A percentile compares a stretch with the other conserved stretches of the same genome.
Conservation (phyloP, 306 rosid species). For the Cucumis hystrix region DNA sequence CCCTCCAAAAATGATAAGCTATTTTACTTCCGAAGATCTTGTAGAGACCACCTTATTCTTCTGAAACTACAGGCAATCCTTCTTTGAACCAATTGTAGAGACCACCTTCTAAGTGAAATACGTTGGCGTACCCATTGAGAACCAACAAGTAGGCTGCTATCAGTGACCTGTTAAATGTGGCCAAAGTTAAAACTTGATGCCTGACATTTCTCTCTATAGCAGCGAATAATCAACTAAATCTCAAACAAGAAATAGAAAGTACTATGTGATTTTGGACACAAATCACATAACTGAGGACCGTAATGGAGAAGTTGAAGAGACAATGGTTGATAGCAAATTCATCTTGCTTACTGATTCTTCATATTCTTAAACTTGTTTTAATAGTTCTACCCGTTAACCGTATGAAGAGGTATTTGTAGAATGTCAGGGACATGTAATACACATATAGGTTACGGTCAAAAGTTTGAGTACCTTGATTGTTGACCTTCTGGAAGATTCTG, state of each 20-base stretch:
- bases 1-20: neutral
- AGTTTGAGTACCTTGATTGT: constrained; percentile 59
- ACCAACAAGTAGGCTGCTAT: constrained; percentile 95
- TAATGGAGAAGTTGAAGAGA: neutral
- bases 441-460: neutral
- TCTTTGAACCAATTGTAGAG: constrained; percentile 75
- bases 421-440: neutral
- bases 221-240: no score
- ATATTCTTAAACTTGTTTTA: neutral
- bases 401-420: neutral
- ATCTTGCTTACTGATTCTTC: neutral
- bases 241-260: no score
- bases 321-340: neutral
- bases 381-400: neutral
- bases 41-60: constrained; percentile 19
- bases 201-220: neutral
- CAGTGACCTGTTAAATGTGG: constrained; percentile 48
- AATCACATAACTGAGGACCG: neutral
- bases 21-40: neutral
- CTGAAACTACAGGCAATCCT: constrained; percentile 48
- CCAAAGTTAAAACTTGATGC: neutral
- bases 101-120: constrained; percentile 92
- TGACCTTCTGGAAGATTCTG: constrained; percentile 94
- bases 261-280: neutral
- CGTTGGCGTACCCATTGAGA: constrained; percentile 71